Percentiles rank a stretch among this genome's conserved stretches.
These are phyloP conservation scores for Saccharomycopsis hybrid DNA, from an alignment of 1,139 yeast genomes.

Conservation along the genomic window DNA sequence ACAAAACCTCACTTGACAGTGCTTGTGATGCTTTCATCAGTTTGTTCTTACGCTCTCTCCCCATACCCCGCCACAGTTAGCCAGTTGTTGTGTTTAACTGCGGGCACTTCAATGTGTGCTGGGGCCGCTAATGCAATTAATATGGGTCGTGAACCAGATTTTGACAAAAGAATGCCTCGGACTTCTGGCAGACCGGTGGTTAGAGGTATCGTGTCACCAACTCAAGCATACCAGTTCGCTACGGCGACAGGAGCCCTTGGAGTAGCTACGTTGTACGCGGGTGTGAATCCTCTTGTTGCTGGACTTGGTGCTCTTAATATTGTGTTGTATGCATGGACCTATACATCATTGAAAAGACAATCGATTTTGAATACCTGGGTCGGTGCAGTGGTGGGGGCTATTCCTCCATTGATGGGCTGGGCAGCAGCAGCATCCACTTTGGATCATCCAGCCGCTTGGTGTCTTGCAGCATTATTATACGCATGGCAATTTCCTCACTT, in stretches of 20 bases:
- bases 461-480: constrained; percentile 78
- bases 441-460: constrained; percentile 90
- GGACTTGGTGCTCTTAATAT: constrained; percentile 71
- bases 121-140: constrained; percentile 96
- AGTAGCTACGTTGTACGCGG: constrained; percentile 56
- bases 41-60: constrained; percentile 88
- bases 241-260: constrained; percentile 68
- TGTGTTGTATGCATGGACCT: constrained; percentile 77
- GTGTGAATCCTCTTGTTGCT: constrained; percentile 86
- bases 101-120: constrained; percentile 83
- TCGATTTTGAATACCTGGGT: constrained; percentile 94
- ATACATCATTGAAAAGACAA: constrained; percentile 82
- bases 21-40: constrained; percentile 82
- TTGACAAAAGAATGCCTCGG: constrained; percentile 81
- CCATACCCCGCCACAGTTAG: constrained; percentile 69
- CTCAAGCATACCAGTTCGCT: constrained; percentile 78
- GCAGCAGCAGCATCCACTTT: constrained; percentile 87
- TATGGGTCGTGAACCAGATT: constrained; percentile 94
- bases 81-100: constrained; percentile 63
- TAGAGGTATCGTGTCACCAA: constrained; percentile 67
- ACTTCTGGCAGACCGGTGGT: constrained; percentile 91
- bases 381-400: constrained; percentile 96
- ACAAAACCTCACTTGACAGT: constrained; percentile 87
- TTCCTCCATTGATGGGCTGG: constrained; percentile 99
- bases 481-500: constrained; percentile 99